These are phyloP conservation scores for Tylopilus felleus DNA, from an alignment of 768 basidiomycete genomes.

Conservation along the genomic window DNA sequence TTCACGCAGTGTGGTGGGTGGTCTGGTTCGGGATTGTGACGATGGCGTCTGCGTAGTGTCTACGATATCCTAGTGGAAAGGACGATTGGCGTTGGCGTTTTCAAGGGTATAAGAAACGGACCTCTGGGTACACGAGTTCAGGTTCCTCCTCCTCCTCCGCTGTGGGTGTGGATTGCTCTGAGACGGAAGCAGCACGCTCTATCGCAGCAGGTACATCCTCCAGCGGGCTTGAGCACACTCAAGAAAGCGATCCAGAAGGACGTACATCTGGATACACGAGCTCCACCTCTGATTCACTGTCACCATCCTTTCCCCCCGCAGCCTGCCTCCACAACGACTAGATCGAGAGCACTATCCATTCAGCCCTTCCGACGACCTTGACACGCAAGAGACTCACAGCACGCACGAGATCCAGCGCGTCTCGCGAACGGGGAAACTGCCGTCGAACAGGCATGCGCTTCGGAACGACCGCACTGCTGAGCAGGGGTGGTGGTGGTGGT, in stretches of 20 bases:
- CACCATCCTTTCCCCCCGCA: not conserved
- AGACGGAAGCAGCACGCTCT: too few species aligned
- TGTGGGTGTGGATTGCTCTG: too few species aligned
- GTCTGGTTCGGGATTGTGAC: not conserved
- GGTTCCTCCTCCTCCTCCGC: constrained; percentile 2
- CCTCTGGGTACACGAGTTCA: constrained; percentile 20
- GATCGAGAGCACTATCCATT: not conserved
- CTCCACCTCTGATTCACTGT: constrained; percentile 9
- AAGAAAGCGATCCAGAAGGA: not conserved
- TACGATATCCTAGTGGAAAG: constrained; percentile 9
- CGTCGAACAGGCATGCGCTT: not conserved
- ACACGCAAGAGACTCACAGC: not conserved
- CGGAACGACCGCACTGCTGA: not conserved
- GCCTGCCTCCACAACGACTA: not conserved
- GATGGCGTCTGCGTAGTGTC: not conserved
- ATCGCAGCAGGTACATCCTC: constrained; percentile 2
- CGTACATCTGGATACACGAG: constrained; percentile 26
- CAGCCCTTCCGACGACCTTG: not conserved
- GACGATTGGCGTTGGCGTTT: not conserved
- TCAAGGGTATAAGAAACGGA: not conserved
- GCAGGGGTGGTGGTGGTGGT: not conserved
- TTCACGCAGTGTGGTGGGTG: not conserved
- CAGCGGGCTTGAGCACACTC: not conserved
- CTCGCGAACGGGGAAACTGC: not conserved
- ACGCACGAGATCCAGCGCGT: too few species aligned